Percentiles rank a stretch among this genome's conserved stretches.
Evolutionary conservation across 1,284 basidiomycete genomes (phyloP).

Genomic region (Coniophora puteana): DNA sequence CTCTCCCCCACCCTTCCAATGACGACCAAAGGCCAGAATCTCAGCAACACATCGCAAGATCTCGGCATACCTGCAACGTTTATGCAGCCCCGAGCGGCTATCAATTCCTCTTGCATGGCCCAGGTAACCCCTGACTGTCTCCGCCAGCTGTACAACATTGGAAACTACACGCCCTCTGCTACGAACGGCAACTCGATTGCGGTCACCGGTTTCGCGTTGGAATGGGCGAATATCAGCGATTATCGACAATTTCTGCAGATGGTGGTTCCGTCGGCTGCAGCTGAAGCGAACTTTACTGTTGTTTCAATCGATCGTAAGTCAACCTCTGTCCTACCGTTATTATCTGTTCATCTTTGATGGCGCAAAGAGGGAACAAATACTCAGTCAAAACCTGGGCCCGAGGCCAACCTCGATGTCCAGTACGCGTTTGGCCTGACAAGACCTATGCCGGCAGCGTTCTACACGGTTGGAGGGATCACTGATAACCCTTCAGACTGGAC

Average conservation of each 20-base stretch:
- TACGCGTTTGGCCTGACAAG: constrained; percentile 56
- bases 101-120: not conserved
- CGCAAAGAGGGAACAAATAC: constrained; percentile 56
- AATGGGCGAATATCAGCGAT: constrained; percentile 49
- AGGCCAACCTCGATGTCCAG: constrained; percentile 66
- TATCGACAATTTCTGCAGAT: constrained; percentile 42
- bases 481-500: too few relatives aligned
- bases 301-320: constrained; percentile 40
- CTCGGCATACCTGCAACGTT: constrained; percentile 17
- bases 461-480: constrained; percentile 50
- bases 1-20: constrained; percentile 61
- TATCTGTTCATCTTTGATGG: constrained; percentile 48
- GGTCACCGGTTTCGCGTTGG: constrained; percentile 48
- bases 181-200: constrained; percentile 39
- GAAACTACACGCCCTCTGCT: constrained; percentile 13
- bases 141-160: constrained; percentile 51
- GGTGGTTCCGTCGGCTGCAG: constrained; percentile 3
- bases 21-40: too few relatives aligned
- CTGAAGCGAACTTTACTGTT: constrained; percentile 15
- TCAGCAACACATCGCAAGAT: constrained; percentile 45
- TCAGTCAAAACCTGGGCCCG: constrained; percentile 48
- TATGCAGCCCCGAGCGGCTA: constrained; percentile 7
- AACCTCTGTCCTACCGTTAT: too few relatives aligned
- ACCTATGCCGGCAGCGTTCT: constrained; percentile 44
- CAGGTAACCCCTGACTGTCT: constrained; percentile 49